Base-by-base conservation (phyloP, 371 early-diverging fungal species). In the Mucor racemosus region DNA sequence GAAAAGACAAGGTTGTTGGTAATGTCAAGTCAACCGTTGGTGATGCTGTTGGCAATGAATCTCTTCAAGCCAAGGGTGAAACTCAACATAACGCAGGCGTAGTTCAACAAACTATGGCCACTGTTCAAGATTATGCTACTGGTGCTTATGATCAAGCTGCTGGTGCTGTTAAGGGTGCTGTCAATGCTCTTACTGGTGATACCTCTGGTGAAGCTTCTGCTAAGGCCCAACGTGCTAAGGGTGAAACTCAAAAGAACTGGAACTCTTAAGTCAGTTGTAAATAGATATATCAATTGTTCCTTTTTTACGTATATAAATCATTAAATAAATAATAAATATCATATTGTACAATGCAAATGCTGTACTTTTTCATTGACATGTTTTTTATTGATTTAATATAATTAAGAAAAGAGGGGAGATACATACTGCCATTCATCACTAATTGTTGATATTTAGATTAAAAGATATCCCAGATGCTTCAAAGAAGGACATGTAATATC, bases 1-100 rank as follows among this genome's bases (percentile, higher is more conserved):
- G 72, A 15, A 40, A 64, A 5, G 76, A 84, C 53, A 70, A 78
- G 57, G 26, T 70, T 62, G 58, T 73, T 26, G 85, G 85, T n/a
- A 69, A 74, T 14, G 69, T 65, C 60, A 80, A 82, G 65, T 71
- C 80, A 10, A 68, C 74, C 26, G 64, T 72, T 39, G 86, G 82
- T 13, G 56, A 62, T 36, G 72, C 73, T 13, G 65, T 76, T 1
- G 80, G 80, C 33, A 74, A 82, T 53, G 62, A 57, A 21, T 41
- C 64, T 17, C 58, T 78, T 67, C 69, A 82, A 68, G 68, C 76
- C 13, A 66, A 78, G 64, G 81, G 83, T 8, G 69, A 78, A 41
- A 42, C 75, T 13, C 75, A 79, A 62, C 44, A 68, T 17, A 61
- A 53, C 14, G 48, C 68, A 33, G 84, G 84, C n/a, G 66, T 76